Conservation (phyloP, 176 grass and related monocot genomes). For the Areca catechu region DNA sequence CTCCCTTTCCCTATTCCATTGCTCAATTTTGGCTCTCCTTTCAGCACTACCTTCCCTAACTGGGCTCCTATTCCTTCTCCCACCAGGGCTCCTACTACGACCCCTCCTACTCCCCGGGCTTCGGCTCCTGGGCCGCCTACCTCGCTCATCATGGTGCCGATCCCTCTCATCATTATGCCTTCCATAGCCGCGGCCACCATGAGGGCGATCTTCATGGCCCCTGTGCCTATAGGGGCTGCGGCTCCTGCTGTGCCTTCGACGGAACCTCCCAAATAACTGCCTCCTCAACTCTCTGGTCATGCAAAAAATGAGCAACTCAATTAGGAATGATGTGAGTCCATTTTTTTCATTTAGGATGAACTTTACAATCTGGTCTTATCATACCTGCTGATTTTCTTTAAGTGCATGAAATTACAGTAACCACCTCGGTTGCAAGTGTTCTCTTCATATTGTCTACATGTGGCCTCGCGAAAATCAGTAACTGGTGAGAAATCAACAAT, state of each 20-base stretch:
- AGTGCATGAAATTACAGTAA: conserved; percentile 29
- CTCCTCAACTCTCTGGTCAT: conserved; percentile 13
- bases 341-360: too few relatives aligned
- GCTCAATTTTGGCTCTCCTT: conserved; percentile 26
- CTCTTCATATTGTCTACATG: conserved; percentile 23
- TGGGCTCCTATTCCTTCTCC: conserved; percentile 18
- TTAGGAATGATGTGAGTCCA: too few relatives aligned
- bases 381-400: conserved; percentile 24
- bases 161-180: conserved; percentile 17
- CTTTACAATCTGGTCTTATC: too few relatives aligned
- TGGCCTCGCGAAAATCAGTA: conserved; percentile 26
- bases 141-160: conserved; percentile 4
- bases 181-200: neutral
- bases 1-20: conserved; percentile 24
- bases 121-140: conserved; percentile 14
- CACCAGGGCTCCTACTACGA: conserved; percentile 21
- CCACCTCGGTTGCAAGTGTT: conserved; percentile 24
- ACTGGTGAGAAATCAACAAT: conserved; percentile 26
- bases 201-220: conserved; percentile 7
- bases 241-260: conserved; percentile 17
- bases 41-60: conserved; percentile 22
- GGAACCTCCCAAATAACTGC: conserved; percentile 14
- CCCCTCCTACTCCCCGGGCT: conserved; percentile 11
- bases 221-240: conserved; percentile 7
- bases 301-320: neutral